Evolutionary conservation across 495 filamentous ascomycete species (phyloP).

Genomic region (Friedmanniomyces simplex): DNA sequence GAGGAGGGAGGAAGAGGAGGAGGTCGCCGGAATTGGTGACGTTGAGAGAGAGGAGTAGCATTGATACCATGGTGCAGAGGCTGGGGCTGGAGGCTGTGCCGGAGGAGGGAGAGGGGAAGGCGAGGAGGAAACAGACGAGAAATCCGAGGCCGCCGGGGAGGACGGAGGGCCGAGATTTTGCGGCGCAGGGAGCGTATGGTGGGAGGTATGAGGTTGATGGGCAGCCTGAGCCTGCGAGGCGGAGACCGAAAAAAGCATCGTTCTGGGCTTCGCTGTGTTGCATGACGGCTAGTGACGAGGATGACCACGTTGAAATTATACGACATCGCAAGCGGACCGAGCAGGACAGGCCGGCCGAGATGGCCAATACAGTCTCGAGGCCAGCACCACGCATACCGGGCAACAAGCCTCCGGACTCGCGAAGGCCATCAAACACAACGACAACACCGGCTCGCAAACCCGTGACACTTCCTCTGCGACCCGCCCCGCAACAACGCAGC

Average conservation of each 20-base stretch:
- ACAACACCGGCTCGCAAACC: background rate
- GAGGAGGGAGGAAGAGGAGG: background rate
- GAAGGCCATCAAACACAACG: background rate
- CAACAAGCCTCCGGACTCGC: background rate
- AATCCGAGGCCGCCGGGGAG: conserved; percentile 14
- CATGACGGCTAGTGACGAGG: conserved; percentile 16
- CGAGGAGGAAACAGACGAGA: background rate
- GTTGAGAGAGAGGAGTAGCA: conserved; percentile 54
- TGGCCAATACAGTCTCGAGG: conserved; percentile 4
- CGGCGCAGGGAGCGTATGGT: background rate
- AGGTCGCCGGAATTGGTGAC: conserved; percentile 21
- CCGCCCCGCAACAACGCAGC: background rate
- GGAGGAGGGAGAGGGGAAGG: conserved; percentile 19
- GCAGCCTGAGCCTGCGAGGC: background rate
- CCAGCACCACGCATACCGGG: conserved; percentile 11
- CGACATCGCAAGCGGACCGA: conserved; percentile 26
- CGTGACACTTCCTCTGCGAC: background rate
- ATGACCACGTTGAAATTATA: conserved; percentile 34
- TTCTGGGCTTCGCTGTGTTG: conserved; percentile 30
- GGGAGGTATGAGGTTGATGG: background rate
- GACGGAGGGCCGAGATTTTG: conserved; percentile 9
- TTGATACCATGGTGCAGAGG: conserved; percentile 72
- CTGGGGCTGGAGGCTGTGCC: conserved; percentile 60
- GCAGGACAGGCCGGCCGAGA: background rate
- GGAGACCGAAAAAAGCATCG: conserved; percentile 21